A percentile compares a stretch with the other conserved stretches of the same genome.
These are phyloP conservation scores for Penicillium taxi DNA, from an alignment of 495 filamentous ascomycete species.

Conservation along the genomic window DNA sequence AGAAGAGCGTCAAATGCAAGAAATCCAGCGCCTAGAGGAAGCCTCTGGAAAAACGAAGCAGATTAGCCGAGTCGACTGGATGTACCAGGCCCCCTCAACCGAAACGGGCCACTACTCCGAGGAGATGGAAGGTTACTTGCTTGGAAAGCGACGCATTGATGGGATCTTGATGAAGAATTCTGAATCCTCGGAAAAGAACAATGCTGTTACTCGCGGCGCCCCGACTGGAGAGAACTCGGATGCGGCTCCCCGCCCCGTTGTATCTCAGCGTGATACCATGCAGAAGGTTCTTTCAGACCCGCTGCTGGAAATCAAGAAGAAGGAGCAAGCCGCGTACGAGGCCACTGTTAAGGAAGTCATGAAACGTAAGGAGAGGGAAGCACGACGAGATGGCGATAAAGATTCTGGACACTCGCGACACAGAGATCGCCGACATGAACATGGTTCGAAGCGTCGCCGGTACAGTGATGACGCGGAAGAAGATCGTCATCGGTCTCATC, in stretches of 20 bases:
- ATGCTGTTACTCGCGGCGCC: slow-evolving; percentile 58
- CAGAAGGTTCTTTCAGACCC: slow-evolving; percentile 84
- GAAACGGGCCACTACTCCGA: slow-evolving; percentile 75
- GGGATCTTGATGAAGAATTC: slow-evolving; percentile 71
- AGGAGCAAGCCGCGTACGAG: slow-evolving; percentile 87
- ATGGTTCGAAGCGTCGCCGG: slow-evolving; percentile 21
- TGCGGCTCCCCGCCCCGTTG: slow-evolving; percentile 45
- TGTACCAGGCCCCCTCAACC: slow-evolving; percentile 83
- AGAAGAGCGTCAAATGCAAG: slow-evolving; percentile 88
- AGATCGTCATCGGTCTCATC: slow-evolving; percentile 21
- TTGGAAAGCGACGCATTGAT: slow-evolving; percentile 89
- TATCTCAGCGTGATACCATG: slow-evolving; percentile 63
- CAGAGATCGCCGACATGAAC: slow-evolving; percentile 14
- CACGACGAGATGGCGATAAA: slow-evolving; percentile 32
- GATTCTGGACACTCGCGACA: slow-evolving; percentile 15
- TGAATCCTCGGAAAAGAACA: slow-evolving; percentile 66
- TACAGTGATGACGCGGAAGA: slow-evolving; percentile 24
- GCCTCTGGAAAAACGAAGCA: slow-evolving; percentile 71
- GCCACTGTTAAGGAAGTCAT: slow-evolving; percentile 78
- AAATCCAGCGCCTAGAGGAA: slow-evolving; percentile 84
- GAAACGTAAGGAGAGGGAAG: slow-evolving; percentile 59
- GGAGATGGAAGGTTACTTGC: slow-evolving; percentile 87
- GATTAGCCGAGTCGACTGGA: slow-evolving; percentile 85
- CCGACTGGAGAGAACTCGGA: slow-evolving; percentile 52
- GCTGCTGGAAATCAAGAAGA: slow-evolving; percentile 80